Base-by-base conservation (phyloP, 805 yeast genomes). In the Saccharomycopsis javanensis region DNA sequence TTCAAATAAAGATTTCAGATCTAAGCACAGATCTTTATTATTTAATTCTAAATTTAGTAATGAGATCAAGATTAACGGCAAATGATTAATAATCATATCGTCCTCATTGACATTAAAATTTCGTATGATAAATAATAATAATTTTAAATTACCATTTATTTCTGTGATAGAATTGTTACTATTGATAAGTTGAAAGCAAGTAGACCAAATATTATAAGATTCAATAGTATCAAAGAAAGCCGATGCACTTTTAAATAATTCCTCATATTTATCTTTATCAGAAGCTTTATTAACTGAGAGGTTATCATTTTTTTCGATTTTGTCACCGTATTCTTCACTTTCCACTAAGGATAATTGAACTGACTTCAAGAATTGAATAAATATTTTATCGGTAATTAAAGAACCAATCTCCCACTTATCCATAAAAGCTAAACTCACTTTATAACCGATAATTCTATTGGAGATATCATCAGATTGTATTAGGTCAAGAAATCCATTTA, bases 321-420 rank as follows among this genome's bases (percentile, higher is more conserved):
- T 35, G 18, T 51, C 53, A 8, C 7, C 23, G 11, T 25, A 18
- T 16, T 48, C 27, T 4, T 50, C 27, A 23, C 55, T 56, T 52
- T 56, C 58, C 20, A 51, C 8, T n/a, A 56, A 34, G 6, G 58
- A 56, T 6, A 11, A n/a, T 31, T 53, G 56, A 7, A 56, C 59
- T 16, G 81, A 73, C 55, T 69, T 62, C 53, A 94, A 68, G 2
- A 88, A 73, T 0, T 95, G 92, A 0, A 80, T 70, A 50, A 94
- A 79, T 6, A 91, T 68, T 27, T 73, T 69, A 0, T 96, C 95
- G 0, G 90, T 81, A 1, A 92, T 72, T 13, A 78, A 68, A 10
- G 83, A 81, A 11, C 97, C 95, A 46, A 94, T 83, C 69, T 94
- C 99, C 98, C 98, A 94, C 60, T 89, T 80, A 66, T 94, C 98